These are phyloP conservation scores for Geranomyces variabilis DNA, from an alignment of 192 early-diverging fungal genomes.

Conservation along the genomic window DNA sequence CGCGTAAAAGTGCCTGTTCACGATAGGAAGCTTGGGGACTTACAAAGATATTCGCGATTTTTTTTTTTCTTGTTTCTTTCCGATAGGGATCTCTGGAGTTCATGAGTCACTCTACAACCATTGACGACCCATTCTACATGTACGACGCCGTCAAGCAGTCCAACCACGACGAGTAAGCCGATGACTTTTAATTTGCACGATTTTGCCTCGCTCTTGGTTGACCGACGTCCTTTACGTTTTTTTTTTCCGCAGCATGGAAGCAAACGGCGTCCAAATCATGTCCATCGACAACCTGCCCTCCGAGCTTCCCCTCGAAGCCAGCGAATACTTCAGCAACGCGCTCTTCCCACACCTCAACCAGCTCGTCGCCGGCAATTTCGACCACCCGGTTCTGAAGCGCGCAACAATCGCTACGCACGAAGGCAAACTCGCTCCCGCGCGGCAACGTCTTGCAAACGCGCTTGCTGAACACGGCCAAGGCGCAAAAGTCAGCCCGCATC, in stretches of 20 bases:
- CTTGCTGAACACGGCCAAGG: slow-evolving; percentile 44
- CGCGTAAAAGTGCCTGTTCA: not conserved
- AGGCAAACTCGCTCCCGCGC: slow-evolving; percentile 63
- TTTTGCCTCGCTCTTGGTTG: too few relatives aligned
- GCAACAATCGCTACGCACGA: slow-evolving; percentile 76
- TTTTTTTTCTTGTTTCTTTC: slow-evolving; percentile 11
- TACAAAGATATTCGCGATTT: not conserved
- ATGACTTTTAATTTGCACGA: not conserved
- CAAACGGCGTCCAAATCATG: slow-evolving; percentile 91
- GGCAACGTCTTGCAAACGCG: slow-evolving; percentile 54
- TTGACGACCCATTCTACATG: slow-evolving; percentile 90
- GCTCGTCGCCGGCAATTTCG: slow-evolving; percentile 65
- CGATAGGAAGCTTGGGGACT: not conserved
- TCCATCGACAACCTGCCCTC: slow-evolving; percentile 97
- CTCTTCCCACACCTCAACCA: slow-evolving; percentile 82
- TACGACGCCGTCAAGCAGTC: slow-evolving; percentile 77
- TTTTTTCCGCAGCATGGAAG: slow-evolving; percentile 64
- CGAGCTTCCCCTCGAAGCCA: slow-evolving; percentile 93
- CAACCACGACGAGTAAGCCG: slow-evolving; percentile 69
- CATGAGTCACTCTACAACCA: slow-evolving; percentile 84
- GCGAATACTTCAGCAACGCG: slow-evolving; percentile 87
- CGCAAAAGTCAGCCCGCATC: slow-evolving; percentile 37
- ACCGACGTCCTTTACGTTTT: not conserved
- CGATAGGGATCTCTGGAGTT: slow-evolving; percentile 89
- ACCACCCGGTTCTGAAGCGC: slow-evolving; percentile 69